phyloP scores from a whole-genome alignment of 2,329 filamentous ascomycete species.

The Mariannaea sp. region DNA sequence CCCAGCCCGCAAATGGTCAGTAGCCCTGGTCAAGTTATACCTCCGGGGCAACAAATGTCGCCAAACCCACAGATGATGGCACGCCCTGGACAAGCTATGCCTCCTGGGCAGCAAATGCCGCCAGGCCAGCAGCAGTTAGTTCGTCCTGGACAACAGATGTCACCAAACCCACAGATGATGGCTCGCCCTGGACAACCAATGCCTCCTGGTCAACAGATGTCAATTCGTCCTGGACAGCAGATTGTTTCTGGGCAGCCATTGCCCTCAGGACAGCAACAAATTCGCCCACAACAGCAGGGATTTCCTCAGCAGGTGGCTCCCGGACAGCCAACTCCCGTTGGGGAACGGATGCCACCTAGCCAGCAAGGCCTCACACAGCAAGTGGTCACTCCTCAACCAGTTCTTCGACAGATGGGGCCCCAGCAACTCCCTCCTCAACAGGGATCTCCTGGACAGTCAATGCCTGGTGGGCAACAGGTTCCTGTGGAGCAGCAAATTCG shows the following conservation, averaged over 20 bases:
- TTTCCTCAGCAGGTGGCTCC: not conserved
- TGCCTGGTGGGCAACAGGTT: not conserved
- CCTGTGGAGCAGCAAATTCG: not conserved
- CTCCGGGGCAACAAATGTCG: conserved; percentile 15
- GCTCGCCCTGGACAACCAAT: not conserved
- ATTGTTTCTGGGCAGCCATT: not conserved
- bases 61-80: conserved; percentile 5
- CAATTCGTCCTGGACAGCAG: not conserved
- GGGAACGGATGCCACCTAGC: not conserved
- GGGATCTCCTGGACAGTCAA: not conserved
- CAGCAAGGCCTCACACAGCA: not conserved
- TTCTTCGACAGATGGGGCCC: not conserved
- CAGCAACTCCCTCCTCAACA: not conserved
- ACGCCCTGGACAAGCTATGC: not conserved
- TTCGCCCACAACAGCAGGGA: not conserved
- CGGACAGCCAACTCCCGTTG: not conserved
- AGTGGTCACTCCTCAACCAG: not conserved
- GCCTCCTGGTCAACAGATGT: not conserved
- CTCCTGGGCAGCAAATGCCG: not conserved
- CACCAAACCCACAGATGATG: too few species aligned
- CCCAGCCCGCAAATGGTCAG: too few species aligned
- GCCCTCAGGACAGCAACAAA: not conserved
- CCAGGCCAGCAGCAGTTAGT: not conserved
- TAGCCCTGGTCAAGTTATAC: too few species aligned
- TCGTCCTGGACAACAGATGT: not conserved